Evolutionary conservation across 2,329 filamentous ascomycete genomes (phyloP).

Genomic region (Alternaria gansuensis): DNA sequence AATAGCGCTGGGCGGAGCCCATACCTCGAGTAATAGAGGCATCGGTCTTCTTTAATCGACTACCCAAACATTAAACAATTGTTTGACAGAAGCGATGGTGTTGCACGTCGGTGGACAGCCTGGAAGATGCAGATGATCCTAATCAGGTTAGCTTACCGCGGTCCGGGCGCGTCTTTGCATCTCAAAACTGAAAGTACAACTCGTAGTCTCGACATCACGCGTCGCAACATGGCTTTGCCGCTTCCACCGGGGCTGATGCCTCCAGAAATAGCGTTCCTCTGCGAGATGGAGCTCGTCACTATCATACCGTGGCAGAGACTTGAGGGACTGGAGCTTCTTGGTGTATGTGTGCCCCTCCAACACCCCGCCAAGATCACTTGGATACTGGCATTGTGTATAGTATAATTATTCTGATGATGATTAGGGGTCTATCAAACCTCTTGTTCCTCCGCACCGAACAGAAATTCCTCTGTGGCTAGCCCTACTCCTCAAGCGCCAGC

Average conservation of each 20-base stretch:
- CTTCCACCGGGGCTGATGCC: slow-evolving; percentile 76
- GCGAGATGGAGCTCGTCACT: slow-evolving; percentile 96
- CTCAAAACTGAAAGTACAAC: slow-evolving; percentile 21
- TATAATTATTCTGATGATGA: slow-evolving; percentile 23
- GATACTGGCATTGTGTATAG: background rate
- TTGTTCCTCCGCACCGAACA: slow-evolving; percentile 82
- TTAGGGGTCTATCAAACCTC: slow-evolving; percentile 78
- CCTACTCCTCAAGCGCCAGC: slow-evolving; percentile 91
- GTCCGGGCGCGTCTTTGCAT: slow-evolving; percentile 20
- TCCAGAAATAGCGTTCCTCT: slow-evolving; percentile 89
- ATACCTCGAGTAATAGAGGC: slow-evolving; percentile 33
- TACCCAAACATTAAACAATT: background rate
- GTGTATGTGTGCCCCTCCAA: slow-evolving; percentile 68
- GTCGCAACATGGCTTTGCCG: slow-evolving; percentile 65
- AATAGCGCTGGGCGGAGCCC: slow-evolving; percentile 37
- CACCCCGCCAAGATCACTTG: slow-evolving; percentile 34
- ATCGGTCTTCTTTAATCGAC: slow-evolving; percentile 20
- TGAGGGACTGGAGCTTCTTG: slow-evolving; percentile 83
- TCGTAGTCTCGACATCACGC: slow-evolving; percentile 35
- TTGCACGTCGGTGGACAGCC: background rate
- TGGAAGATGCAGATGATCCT: slow-evolving; percentile 21
- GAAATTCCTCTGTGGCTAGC: slow-evolving; percentile 92
- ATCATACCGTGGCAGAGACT: slow-evolving; percentile 90
- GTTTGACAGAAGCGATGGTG: slow-evolving; percentile 7
- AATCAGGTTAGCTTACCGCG: slow-evolving; percentile 27